phyloP scores from a whole-genome alignment of 129 eudicot species.

The Artemisia tridentata region DNA sequence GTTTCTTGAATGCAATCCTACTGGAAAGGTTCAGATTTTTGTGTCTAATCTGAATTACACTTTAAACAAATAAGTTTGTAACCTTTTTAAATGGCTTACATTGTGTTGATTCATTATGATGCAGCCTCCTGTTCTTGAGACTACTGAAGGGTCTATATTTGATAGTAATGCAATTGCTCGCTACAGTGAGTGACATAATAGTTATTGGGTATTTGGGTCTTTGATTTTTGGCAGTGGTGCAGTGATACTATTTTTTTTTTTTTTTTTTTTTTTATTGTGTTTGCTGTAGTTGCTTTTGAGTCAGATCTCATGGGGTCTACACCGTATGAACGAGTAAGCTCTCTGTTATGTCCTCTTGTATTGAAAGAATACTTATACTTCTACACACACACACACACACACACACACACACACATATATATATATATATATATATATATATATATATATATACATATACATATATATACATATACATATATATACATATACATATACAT shows the following conservation, averaged over 20 bases:
- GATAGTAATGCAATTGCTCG: slow-evolving; percentile 97
- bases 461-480: no score
- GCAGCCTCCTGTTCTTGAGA: slow-evolving; percentile 83
- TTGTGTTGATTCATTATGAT: neutral
- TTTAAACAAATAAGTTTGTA: neutral
- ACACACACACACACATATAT: no score
- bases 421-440: no score
- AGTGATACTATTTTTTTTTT: slow-evolving; percentile 12
- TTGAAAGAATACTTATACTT: neutral
- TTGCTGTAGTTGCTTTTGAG: slow-evolving; percentile 51
- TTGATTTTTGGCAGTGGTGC: neutral
- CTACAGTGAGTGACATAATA: slow-evolving; percentile 48
- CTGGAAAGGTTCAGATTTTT: slow-evolving; percentile 61
- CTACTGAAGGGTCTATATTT: slow-evolving; percentile 74
- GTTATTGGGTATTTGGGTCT: neutral
- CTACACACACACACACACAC: no score
- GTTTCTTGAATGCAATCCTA: slow-evolving; percentile 81
- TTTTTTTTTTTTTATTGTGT: slow-evolving; percentile 2
- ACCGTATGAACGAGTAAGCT: slow-evolving; percentile 59
- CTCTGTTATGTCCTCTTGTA: neutral
- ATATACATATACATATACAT: no score
- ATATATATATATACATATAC: no score
- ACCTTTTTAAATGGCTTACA: neutral
- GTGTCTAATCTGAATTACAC: neutral
- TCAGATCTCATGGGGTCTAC: slow-evolving; percentile 67